A percentile compares a stretch with the other conserved stretches of the same genome.
Evolutionary conservation across 2,329 filamentous ascomycete species (phyloP).

Genomic region (Tolypocladium paradoxum): DNA sequence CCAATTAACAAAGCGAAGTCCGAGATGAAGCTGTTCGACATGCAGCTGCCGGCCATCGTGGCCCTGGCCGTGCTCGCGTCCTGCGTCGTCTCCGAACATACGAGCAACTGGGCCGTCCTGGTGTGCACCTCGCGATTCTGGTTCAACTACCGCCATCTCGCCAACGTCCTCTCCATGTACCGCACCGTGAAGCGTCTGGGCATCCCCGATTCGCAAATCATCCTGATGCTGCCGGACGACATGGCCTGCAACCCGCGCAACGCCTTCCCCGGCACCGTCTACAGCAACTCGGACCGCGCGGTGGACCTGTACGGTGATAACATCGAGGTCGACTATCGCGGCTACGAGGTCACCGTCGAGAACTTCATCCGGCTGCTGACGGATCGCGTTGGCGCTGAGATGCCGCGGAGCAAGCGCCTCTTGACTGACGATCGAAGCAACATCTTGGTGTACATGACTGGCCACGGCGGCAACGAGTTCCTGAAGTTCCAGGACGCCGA

Average conservation of each 20-base stretch:
- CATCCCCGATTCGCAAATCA: slow-evolving; percentile 97
- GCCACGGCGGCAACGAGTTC: slow-evolving; percentile 95
- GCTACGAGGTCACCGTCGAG: slow-evolving; percentile 97
- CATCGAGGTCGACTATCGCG: slow-evolving; percentile 96
- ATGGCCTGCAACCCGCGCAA: slow-evolving; percentile 99
- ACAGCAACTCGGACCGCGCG: slow-evolving; percentile 93
- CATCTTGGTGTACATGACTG: slow-evolving; percentile 98
- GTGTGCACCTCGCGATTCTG: slow-evolving; percentile 97
- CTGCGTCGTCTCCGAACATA: slow-evolving; percentile 60
- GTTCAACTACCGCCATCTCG: slow-evolving; percentile 99
- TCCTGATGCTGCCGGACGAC: slow-evolving; percentile 98
- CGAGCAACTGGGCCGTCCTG: slow-evolving; percentile 98
- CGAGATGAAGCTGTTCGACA: slow-evolving; percentile 39
- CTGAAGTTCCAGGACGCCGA: slow-evolving; percentile 97
- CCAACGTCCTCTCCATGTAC: slow-evolving; percentile 95
- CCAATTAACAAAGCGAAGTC: neutral
- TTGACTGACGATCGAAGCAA: slow-evolving; percentile 94
- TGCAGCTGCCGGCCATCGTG: slow-evolving; percentile 37
- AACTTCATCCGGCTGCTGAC: slow-evolving; percentile 95
- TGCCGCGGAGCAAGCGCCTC: slow-evolving; percentile 86
- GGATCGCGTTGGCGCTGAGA: slow-evolving; percentile 86
- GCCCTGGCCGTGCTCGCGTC: slow-evolving; percentile 35
- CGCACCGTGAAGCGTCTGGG: slow-evolving; percentile 95
- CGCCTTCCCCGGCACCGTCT: slow-evolving; percentile 93
- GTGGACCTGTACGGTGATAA: slow-evolving; percentile 97